Conservation (phyloP, 768 basidiomycete species). For the Gloeostereum incarnatum region DNA sequence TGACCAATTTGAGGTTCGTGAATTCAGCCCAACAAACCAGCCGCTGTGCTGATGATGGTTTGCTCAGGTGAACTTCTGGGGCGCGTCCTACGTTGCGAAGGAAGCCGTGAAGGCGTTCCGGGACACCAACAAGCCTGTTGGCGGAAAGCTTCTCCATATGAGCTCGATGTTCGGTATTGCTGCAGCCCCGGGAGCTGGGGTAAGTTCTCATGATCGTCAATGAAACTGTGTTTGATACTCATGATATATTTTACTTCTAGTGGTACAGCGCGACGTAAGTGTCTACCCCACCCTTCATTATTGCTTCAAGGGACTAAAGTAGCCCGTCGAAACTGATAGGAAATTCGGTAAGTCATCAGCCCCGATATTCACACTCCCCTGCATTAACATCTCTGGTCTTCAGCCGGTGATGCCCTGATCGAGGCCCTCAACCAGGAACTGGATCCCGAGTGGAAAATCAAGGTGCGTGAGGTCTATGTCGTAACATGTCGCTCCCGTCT, state of each 20-base stretch:
- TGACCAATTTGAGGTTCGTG: constrained; percentile 23
- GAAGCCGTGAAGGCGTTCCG: constrained; percentile 24
- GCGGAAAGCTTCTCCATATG: constrained; percentile 25
- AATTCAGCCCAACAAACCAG: constrained; percentile 5
- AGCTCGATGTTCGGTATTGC: constrained; percentile 16
- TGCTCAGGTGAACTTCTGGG: constrained; percentile 14
- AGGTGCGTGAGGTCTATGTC: too few species aligned
- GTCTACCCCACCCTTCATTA: not conserved
- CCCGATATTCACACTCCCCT: constrained; percentile 4
- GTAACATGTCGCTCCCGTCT: too few species aligned
- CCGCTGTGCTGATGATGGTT: constrained; percentile 5
- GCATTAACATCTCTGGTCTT: too few species aligned
- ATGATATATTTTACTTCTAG: not conserved
- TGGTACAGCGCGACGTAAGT: not conserved
- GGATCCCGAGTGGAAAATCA: constrained; percentile 25
- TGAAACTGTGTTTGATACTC: not conserved
- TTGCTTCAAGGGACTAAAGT: not conserved
- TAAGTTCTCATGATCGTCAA: constrained; percentile 15
- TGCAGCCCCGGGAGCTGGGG: constrained; percentile 4
- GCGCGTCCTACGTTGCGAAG: constrained; percentile 17
- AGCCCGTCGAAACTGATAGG: constrained; percentile 9
- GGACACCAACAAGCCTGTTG: constrained; percentile 23
- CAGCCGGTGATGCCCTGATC: constrained; percentile 20
- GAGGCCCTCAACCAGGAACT: constrained; percentile 20
- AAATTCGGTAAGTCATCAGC: not conserved